Base-by-base conservation (phyloP, 306 rosid species). In the Phaseolus lunatus region DNA sequence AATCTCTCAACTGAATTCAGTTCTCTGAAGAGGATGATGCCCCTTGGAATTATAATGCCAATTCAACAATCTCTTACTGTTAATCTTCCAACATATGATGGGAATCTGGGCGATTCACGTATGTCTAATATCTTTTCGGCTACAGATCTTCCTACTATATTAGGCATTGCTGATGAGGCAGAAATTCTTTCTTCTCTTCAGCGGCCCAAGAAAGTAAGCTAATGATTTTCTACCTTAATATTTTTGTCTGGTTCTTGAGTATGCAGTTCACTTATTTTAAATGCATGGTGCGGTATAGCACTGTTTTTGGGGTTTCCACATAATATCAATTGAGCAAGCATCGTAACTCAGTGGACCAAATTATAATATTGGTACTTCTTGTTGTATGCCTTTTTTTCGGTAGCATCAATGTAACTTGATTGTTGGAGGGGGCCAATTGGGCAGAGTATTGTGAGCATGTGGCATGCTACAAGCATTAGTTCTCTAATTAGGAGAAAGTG, bases 131-230 rank as follows among this genome's bases (percentile, higher is more conserved):
- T 92, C 75, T 95, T 95, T 81, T 90, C 96, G 61, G 80, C 86
- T 56, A 82, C 88, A 37, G 97, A 95, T 83, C 97, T 95, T 83
- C 97, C 98, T 69, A 92, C 97, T 22, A 89, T 95, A 80, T 70
- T 88, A 66, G 97, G 97, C 86, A 89, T 92, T 79, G 85, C 93
- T 39, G 98, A 95, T 19, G 97, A 95, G 88, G 98, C 98, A 79
- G 98, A 95, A 89, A 86, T 95, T 79, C 96, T 95, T 67, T 92
- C 98, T 15, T 95, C 98, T 72, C 98, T 95, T 84, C 98, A 95
- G 84, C 87, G 91, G 33, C 98, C 98, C 58, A 95, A 95, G 89
- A 95, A 92, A 79, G 98, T 92, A 82, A 20, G 83, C 73, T 44
- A 58, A 19, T 78, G 66, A 65, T 65, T 73, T 85, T 66, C 62